phyloP scores from a whole-genome alignment of 2,329 filamentous ascomycete species.

The Talaromyces funiculosus region DNA sequence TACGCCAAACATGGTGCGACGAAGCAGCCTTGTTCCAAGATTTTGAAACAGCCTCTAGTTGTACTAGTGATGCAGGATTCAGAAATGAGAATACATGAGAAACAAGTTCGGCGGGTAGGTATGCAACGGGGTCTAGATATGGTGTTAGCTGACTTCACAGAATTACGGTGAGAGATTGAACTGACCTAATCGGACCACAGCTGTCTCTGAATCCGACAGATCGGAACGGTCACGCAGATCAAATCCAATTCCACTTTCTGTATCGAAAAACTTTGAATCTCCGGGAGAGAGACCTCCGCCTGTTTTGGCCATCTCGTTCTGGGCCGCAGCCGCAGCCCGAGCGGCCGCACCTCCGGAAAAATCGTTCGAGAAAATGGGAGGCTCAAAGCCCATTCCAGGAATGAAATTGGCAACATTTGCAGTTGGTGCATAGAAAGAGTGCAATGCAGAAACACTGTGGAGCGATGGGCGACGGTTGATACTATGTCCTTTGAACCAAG shows the following conservation, averaged over 20 bases:
- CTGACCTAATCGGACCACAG: conserved; percentile 35
- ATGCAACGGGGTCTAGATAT: conserved; percentile 47
- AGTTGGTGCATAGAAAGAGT: conserved; percentile 29
- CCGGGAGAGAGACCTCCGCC: conserved; percentile 22
- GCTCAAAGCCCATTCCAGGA: conserved; percentile 33
- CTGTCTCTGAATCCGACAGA: conserved; percentile 28
- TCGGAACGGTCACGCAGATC: conserved; percentile 36
- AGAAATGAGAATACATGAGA: conserved; percentile 56
- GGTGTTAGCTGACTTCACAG: conserved; percentile 12
- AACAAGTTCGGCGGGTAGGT: conserved; percentile 55
- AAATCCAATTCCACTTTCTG: conserved; percentile 48
- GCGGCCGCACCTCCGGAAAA: conserved; percentile 41
- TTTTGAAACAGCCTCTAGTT: conserved; percentile 52
- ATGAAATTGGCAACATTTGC: conserved; percentile 27
- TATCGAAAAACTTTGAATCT: conserved; percentile 33
- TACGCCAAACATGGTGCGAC: conserved; percentile 57
- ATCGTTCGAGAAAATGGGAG: conserved; percentile 37
- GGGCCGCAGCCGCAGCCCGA: conserved; percentile 45
- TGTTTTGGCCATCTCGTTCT: conserved; percentile 39
- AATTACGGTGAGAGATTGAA: background rate
- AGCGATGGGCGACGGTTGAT: conserved; percentile 34
- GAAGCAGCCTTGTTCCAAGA: conserved; percentile 52
- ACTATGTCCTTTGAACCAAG: conserved; percentile 25
- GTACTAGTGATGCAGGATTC: conserved; percentile 52
- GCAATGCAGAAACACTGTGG: conserved; percentile 30